Evolutionary conservation across 805 yeast genomes (phyloP).

Genomic region (Starmerella gropengiesseri): DNA sequence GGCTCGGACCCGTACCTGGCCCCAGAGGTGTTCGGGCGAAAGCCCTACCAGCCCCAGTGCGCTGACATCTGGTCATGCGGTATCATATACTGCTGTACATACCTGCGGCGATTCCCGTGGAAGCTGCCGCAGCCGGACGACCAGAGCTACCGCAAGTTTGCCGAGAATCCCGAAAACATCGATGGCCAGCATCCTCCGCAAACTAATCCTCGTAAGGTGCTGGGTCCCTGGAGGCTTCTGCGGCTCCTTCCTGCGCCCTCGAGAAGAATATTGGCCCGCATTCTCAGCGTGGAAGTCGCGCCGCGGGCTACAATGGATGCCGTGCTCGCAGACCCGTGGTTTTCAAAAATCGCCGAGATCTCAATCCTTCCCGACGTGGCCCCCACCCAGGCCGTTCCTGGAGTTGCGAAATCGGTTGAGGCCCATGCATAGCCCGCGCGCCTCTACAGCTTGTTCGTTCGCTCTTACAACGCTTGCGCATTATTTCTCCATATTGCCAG

Average conservation of each 20-base stretch:
- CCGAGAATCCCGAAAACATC: conserved; percentile 23
- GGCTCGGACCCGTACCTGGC: conserved; percentile 95
- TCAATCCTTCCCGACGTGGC: conserved; percentile 22
- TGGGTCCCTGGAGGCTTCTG: conserved; percentile 64
- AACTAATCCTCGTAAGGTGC: conserved; percentile 28
- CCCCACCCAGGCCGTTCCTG: not conserved
- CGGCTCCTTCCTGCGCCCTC: conserved; percentile 60
- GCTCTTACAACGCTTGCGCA: too few species aligned
- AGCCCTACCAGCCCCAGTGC: conserved; percentile 68
- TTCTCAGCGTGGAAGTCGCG: conserved; percentile 52
- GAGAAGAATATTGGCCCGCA: conserved; percentile 47
- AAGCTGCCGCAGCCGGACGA: conserved; percentile 74
- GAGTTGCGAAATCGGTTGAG: not conserved
- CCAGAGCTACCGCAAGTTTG: conserved; percentile 59
- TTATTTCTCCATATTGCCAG: too few species aligned
- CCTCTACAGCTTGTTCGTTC: too few species aligned
- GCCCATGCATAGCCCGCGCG: conserved; percentile 1
- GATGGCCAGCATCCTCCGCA: conserved; percentile 24
- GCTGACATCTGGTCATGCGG: conserved; percentile 93
- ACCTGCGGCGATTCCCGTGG: conserved; percentile 86
- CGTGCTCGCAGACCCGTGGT: conserved; percentile 49
- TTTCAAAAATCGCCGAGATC: conserved; percentile 37
- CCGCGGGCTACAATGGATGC: conserved; percentile 50
- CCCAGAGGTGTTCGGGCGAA: conserved; percentile 64
- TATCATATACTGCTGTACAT: conserved; percentile 84